A percentile compares a stretch with the other conserved stretches of the same genome.
phyloP scores from a whole-genome alignment of 129 eudicot genomes.

The Gnaphalium uliginosum region DNA sequence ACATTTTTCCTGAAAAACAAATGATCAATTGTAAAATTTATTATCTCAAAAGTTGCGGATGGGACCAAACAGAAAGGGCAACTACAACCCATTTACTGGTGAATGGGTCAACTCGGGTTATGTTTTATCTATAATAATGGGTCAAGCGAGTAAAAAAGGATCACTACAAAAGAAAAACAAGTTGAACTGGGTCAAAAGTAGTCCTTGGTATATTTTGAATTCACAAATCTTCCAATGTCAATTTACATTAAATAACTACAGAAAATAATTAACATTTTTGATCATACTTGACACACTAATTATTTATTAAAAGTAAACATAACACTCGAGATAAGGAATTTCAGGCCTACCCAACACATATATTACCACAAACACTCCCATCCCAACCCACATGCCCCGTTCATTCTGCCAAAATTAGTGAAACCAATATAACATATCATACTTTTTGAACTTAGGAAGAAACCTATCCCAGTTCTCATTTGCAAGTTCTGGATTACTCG shows the following conservation, averaged over 20 bases:
- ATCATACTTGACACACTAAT: too few relatives aligned
- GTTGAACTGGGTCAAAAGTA: too few relatives aligned
- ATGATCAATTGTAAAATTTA: neutral
- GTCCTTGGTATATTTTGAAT: neutral
- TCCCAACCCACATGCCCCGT: neutral
- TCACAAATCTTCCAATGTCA: neutral
- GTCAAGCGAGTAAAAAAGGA: neutral
- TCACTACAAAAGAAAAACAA: neutral
- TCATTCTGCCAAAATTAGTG: neutral
- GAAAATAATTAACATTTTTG: too few relatives aligned
- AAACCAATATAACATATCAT: slow-evolving; percentile 24
- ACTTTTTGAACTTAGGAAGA: slow-evolving; percentile 89
- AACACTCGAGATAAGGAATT: too few relatives aligned
- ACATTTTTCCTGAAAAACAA: slow-evolving; percentile 71
- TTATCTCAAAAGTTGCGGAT: neutral
- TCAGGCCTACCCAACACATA: neutral
- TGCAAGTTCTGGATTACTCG: slow-evolving; percentile 80
- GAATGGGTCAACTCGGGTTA: neutral
- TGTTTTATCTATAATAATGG: neutral
- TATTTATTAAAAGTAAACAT: too few relatives aligned
- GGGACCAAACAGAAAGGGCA: neutral
- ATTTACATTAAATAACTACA: too few relatives aligned
- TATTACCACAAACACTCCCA: neutral
- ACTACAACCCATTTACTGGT: neutral
- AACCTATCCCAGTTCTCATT: slow-evolving; percentile 97